Evolutionary conservation across 768 basidiomycete genomes (phyloP).

Genomic region (Tulasnella sp.): DNA sequence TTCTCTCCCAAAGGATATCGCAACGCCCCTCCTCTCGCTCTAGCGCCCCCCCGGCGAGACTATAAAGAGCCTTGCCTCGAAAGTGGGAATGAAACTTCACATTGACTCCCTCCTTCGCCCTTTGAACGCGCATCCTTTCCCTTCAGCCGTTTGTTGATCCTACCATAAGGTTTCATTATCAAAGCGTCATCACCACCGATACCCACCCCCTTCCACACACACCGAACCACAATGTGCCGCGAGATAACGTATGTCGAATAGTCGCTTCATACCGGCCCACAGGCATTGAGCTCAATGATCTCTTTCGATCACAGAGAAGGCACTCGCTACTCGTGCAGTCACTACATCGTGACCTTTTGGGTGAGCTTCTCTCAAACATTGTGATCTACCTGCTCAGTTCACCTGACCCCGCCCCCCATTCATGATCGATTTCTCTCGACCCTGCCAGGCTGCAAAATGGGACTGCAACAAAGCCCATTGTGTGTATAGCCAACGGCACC

Average conservation of each 20-base stretch:
- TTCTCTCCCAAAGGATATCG: too few species aligned
- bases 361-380: not conserved
- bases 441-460: not conserved
- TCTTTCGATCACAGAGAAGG: conserved; percentile 3
- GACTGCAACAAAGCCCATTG: conserved; percentile 14
- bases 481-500: conserved; percentile 12
- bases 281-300: not conserved
- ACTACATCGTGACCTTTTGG: conserved; percentile 15
- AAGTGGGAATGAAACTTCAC: too few species aligned
- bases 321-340: conserved; percentile 9
- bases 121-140: not conserved
- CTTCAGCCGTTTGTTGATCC: not conserved
- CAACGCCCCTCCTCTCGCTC: too few species aligned
- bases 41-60: too few species aligned
- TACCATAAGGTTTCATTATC: not conserved
- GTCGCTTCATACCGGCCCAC: not conserved
- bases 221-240: conserved; percentile 12
- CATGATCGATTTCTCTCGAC: not conserved
- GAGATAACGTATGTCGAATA: conserved; percentile 12
- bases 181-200: not conserved
- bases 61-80: too few species aligned
- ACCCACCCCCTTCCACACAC: not conserved
- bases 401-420: not conserved
- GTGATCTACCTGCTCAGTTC: not conserved
- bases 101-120: too few species aligned